Evolutionary conservation across 805 yeast genomes (phyloP), one percentile per base, ranked within the genome.

Genomic region (Teunomyces cretensis): DNA sequence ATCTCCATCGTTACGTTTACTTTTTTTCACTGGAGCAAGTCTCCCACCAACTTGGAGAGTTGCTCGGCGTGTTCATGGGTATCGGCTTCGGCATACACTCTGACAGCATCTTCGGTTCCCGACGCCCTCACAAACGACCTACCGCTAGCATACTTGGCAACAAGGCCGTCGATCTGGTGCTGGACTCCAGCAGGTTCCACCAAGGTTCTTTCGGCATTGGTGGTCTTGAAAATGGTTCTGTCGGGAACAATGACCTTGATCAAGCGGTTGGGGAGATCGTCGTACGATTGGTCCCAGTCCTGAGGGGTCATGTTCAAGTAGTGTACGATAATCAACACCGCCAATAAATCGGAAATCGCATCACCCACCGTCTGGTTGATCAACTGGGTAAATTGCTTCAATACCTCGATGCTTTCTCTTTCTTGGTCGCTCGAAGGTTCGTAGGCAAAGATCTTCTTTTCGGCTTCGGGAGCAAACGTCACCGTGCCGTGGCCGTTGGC

Each of bases 401-500:
- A 70, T 1, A 85, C 73, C 45, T 70, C 61, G 27, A 84, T 66
- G 1, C 86, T 79, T 15, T 70, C 58, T 36, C 61, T 60, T 52
- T 82, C 82, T 14, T 69, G 71, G 4, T 74, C 74, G 7, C 72
- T 33, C 3, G 43, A 27, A 2, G 80, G 67, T 28, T 62, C 51
- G 41, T 65, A 64, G 16, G 42, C 52, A 43, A 66, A 68, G 30
- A 72, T 65, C 8, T 56, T 56, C 2, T 56, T 55, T 46, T 80
- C 72, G 5, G 71, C 70, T 13, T 68, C 65, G 0, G 80, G 75
- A 4, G 88, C 81, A 61, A 94, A 94, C 15, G 89, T 73, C 6
- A 92, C 96, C 0, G 99, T 94, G 11, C 99, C 99, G 61, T 94
- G 99, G n/a, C 99, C 99, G 62, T 94, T 94, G 43, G 99, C 99